A percentile compares a stretch with the other conserved stretches of the same genome.
phyloP scores from a whole-genome alignment of 1,284 basidiomycete genomes.

The Rhodotorula glutinis region DNA sequence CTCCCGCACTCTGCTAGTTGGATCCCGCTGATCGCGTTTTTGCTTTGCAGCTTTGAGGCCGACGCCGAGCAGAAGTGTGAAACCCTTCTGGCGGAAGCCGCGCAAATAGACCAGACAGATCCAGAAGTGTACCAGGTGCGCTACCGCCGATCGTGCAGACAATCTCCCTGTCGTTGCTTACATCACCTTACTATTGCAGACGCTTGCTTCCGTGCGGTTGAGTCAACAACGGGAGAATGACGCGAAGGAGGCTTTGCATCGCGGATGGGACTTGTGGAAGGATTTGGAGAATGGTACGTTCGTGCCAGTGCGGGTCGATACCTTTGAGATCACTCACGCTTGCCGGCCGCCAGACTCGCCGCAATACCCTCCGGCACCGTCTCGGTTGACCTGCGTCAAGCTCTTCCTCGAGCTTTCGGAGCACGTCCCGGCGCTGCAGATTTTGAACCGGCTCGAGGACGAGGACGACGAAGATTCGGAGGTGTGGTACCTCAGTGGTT shows the following conservation, averaged over 20 bases:
- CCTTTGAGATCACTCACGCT: too few relatives aligned
- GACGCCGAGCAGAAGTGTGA: conserved; percentile 78
- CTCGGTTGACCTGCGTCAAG: conserved; percentile 71
- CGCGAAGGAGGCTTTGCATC: conserved; percentile 65
- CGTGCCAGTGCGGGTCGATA: too few relatives aligned
- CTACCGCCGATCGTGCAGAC: not conserved
- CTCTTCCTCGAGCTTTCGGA: conserved; percentile 76
- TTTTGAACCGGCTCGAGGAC: conserved; percentile 74
- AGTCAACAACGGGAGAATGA: conserved; percentile 81
- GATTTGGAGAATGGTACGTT: conserved; percentile 68
- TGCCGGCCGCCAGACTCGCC: conserved; percentile 63
- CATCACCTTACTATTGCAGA: conserved; percentile 50
- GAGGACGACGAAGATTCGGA: conserved; percentile 84
- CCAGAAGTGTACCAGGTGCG: conserved; percentile 62
- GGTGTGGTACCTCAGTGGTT: conserved; percentile 92
- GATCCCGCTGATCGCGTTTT: not conserved
- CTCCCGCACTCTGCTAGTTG: not conserved
- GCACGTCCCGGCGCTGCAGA: conserved; percentile 67
- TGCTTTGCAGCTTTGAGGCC: conserved; percentile 65
- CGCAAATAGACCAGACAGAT: conserved; percentile 71
- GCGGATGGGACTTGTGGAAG: conserved; percentile 70
- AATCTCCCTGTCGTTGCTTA: conserved; percentile 52
- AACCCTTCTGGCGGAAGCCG: conserved; percentile 65
- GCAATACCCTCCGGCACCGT: conserved; percentile 68
- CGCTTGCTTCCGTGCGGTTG: conserved; percentile 81